A percentile compares a stretch with the other conserved stretches of the same genome.
These are phyloP conservation scores for Fraxinus ornus DNA, from an alignment of 305 asterid species.

Conservation along the genomic window DNA sequence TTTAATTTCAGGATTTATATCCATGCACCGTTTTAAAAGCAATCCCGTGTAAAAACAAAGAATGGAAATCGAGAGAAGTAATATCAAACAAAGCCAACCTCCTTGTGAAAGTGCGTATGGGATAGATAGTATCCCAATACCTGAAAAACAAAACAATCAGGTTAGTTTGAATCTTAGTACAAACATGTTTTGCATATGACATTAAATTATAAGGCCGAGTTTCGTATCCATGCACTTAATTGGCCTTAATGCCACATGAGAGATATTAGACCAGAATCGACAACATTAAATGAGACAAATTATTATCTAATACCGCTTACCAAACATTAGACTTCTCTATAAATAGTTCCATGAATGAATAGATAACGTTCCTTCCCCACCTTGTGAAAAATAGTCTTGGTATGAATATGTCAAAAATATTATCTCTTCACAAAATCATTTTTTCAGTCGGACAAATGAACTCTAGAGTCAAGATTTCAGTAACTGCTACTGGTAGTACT, in stretches of 20 bases:
- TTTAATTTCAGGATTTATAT: slow-evolving; percentile 17
- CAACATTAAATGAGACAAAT: too few relatives aligned
- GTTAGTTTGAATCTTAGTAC: too few relatives aligned
- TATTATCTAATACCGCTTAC: too few relatives aligned
- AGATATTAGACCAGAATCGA: too few relatives aligned
- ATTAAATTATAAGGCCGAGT: background rate
- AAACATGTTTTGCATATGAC: background rate
- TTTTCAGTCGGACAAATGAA: background rate
- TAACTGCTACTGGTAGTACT: background rate
- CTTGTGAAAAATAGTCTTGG: background rate
- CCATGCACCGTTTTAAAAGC: slow-evolving; percentile 33
- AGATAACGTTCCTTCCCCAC: background rate
- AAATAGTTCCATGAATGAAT: background rate
- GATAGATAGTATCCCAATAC: slow-evolving; percentile 12
- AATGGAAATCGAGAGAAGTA: background rate
- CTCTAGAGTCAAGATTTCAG: background rate
- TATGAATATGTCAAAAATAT: background rate
- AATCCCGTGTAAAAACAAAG: slow-evolving; percentile 3
- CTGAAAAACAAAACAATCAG: background rate
- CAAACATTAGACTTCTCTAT: background rate
- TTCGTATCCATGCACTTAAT: too few relatives aligned
- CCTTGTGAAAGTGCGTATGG: slow-evolving; percentile 34
- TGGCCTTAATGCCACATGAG: too few relatives aligned
- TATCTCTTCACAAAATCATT: background rate
- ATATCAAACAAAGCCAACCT: slow-evolving; percentile 24